Evolutionary conservation across 805 yeast genomes (phyloP).

Genomic region (Sungouiozyma intestinalis): DNA sequence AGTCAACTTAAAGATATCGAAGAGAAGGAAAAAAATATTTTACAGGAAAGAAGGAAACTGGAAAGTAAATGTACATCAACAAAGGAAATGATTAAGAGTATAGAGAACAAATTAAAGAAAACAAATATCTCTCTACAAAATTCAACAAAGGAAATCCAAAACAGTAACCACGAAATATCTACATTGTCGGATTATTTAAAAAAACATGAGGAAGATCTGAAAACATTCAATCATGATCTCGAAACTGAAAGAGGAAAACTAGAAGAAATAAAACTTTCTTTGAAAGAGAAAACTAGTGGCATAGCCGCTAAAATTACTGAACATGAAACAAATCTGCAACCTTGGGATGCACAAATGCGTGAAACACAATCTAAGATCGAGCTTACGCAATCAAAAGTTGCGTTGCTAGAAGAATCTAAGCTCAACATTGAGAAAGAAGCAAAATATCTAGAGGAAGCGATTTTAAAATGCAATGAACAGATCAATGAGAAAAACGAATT

Average conservation of each 20-base stretch:
- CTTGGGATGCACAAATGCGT: conserved; percentile 66
- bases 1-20: conserved; percentile 20
- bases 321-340: conserved; percentile 60
- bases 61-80: conserved; percentile 54
- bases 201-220: conserved; percentile 36
- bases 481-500: conserved; percentile 42
- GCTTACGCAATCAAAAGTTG: conserved; percentile 55
- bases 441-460: conserved; percentile 33
- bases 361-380: conserved; percentile 53
- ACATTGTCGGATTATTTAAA: conserved; percentile 36
- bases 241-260: conserved; percentile 45
- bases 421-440: conserved; percentile 36
- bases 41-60: conserved; percentile 21
- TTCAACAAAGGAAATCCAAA: conserved; percentile 36
- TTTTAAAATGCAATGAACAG: conserved; percentile 36
- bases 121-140: conserved; percentile 42
- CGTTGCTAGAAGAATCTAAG: conserved; percentile 42
- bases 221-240: conserved; percentile 35
- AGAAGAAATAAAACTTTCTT: conserved; percentile 50
- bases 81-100: conserved; percentile 68
- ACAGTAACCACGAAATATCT: conserved; percentile 38
- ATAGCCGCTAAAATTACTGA: conserved; percentile 54
- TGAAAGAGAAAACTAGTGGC: conserved; percentile 65
- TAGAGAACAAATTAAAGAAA: conserved; percentile 47
- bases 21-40: conserved; percentile 18